Percentiles rank a stretch among this genome's conserved stretches.
Conservation (phyloP, 208 protist species). For the Trypanosoma lewisi region DNA sequence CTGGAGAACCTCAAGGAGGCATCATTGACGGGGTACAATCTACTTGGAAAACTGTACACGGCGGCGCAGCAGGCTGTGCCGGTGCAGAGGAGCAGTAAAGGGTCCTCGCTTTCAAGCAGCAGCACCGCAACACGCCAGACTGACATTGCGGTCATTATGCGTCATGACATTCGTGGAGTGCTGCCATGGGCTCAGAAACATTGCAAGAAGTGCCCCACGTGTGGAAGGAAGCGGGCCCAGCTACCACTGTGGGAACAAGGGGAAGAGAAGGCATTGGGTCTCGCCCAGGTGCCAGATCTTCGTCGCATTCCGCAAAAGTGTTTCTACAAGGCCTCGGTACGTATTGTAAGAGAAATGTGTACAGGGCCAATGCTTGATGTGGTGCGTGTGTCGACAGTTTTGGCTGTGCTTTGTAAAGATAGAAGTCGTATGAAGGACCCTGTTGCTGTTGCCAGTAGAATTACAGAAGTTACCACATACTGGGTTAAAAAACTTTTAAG, state of each 20-base stretch:
- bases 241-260: slow-evolving; percentile 31
- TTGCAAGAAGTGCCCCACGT: slow-evolving; percentile 29
- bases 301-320: slow-evolving; percentile 36
- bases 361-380: slow-evolving; percentile 39
- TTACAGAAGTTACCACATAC: slow-evolving; percentile 22
- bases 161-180: slow-evolving; percentile 43
- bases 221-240: slow-evolving; percentile 22
- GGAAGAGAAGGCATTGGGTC: slow-evolving; percentile 26
- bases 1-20: slow-evolving; percentile 22
- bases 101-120: slow-evolving; percentile 16
- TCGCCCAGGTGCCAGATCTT: slow-evolving; percentile 37
- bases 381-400: slow-evolving; percentile 28
- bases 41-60: slow-evolving; percentile 33
- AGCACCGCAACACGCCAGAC: slow-evolving; percentile 28
- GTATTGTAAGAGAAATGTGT: slow-evolving; percentile 24
- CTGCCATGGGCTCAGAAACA: slow-evolving; percentile 41
- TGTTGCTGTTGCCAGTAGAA: slow-evolving; percentile 11
- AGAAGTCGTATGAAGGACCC: slow-evolving; percentile 24
- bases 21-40: background rate
- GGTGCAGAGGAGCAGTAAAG: slow-evolving; percentile 20
- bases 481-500: slow-evolving; percentile 23
- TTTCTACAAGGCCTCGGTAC: slow-evolving; percentile 27
- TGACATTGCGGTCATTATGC: slow-evolving; percentile 35
- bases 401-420: slow-evolving; percentile 22
- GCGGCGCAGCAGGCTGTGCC: slow-evolving; percentile 16